phyloP scores from a whole-genome alignment of 2,329 filamentous ascomycete species.

The Moelleriella libera region DNA sequence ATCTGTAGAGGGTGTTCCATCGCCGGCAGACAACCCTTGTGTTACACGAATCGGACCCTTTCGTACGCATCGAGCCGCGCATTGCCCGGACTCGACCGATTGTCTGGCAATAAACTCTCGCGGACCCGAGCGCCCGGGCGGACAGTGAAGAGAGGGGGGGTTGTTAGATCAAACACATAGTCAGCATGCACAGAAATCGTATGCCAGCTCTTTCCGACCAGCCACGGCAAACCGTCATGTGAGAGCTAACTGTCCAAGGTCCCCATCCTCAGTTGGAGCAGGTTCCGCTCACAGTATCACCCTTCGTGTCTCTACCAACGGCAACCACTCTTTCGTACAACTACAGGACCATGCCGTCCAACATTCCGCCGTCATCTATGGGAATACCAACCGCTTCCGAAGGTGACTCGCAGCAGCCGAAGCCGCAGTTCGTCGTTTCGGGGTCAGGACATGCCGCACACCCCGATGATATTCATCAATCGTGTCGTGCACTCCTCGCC shows the following conservation, averaged over 20 bases:
- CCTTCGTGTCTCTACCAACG: constrained; percentile 80
- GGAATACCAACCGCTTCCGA: constrained; percentile 22
- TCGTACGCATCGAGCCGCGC: too few relatives aligned
- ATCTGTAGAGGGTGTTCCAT: neutral
- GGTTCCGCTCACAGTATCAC: constrained; percentile 84
- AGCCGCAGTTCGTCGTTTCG: constrained; percentile 63
- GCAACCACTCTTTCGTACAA: constrained; percentile 89
- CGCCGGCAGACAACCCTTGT: too few relatives aligned
- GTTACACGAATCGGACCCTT: too few relatives aligned
- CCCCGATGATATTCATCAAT: constrained; percentile 71
- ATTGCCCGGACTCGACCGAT: too few relatives aligned
- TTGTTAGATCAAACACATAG: too few relatives aligned
- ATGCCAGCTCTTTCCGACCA: neutral
- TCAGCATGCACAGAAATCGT: neutral
- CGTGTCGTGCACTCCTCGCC: constrained; percentile 63
- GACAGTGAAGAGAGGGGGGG: too few relatives aligned
- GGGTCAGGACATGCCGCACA: constrained; percentile 69
- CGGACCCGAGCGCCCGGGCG: too few relatives aligned
- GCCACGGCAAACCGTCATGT: neutral
- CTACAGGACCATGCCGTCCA: constrained; percentile 80
- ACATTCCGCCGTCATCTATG: constrained; percentile 45
- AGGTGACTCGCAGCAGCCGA: constrained; percentile 23
- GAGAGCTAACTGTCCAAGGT: constrained; percentile 28
- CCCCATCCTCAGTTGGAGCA: constrained; percentile 83
- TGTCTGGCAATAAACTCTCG: too few relatives aligned